Evolutionary conservation across 2,329 filamentous ascomycete species (phyloP).

Genomic region (Cladosporium sp.): DNA sequence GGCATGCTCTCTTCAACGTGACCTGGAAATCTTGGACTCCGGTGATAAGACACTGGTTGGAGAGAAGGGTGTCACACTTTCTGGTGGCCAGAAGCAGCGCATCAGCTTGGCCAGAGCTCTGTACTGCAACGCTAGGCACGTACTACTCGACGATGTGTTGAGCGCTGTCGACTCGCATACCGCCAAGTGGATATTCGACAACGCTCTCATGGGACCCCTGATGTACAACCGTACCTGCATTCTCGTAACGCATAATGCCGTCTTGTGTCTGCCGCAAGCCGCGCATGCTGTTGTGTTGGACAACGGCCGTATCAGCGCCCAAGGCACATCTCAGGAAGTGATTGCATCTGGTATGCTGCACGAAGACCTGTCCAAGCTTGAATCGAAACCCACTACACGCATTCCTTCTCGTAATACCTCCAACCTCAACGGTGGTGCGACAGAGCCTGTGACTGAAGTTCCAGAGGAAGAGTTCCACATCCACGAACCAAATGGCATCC

Average conservation of each 20-base stretch:
- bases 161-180: slow-evolving; percentile 97
- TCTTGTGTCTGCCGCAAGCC: slow-evolving; percentile 77
- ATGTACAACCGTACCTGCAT: slow-evolving; percentile 90
- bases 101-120: slow-evolving; percentile 94
- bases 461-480: slow-evolving; percentile 40
- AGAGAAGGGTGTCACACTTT: slow-evolving; percentile 95
- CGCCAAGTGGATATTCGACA: slow-evolving; percentile 94
- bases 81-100: slow-evolving; percentile 94
- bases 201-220: slow-evolving; percentile 82
- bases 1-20: slow-evolving; percentile 85
- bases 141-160: slow-evolving; percentile 90
- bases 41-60: slow-evolving; percentile 93
- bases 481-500: slow-evolving; percentile 38
- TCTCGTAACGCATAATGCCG: slow-evolving; percentile 89
- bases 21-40: slow-evolving; percentile 85
- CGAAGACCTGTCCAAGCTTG: slow-evolving; percentile 69
- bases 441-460: slow-evolving; percentile 49
- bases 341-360: slow-evolving; percentile 84
- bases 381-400: slow-evolving; percentile 64
- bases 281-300: slow-evolving; percentile 80
- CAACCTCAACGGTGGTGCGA: slow-evolving; percentile 56
- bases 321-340: slow-evolving; percentile 74
- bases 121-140: slow-evolving; percentile 89
- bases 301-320: slow-evolving; percentile 72
- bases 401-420: slow-evolving; percentile 71